Conservation (phyloP, 1,284 basidiomycete genomes). For the Mycena citricolor region DNA sequence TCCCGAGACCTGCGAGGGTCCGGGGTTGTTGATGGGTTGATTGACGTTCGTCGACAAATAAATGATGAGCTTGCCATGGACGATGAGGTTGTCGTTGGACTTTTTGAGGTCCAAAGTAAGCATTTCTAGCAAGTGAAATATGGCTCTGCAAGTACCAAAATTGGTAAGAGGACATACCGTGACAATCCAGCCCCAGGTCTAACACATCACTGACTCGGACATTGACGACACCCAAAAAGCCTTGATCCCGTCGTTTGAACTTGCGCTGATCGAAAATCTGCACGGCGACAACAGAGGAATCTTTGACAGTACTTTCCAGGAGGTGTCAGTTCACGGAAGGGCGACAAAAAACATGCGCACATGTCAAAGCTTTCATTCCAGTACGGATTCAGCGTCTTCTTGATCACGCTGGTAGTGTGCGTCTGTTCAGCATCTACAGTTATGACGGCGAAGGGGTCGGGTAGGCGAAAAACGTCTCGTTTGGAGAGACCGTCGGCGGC, state of each 20-base stretch:
- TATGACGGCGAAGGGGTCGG: constrained; percentile 93
- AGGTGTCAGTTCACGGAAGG: constrained; percentile 15
- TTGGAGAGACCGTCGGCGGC: constrained; percentile 88
- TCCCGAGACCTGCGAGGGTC: constrained; percentile 61
- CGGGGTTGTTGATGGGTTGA: constrained; percentile 75
- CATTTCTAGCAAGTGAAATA: constrained; percentile 61
- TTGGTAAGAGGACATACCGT: constrained; percentile 57
- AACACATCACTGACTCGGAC: constrained; percentile 87
- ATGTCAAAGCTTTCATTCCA: constrained; percentile 95
- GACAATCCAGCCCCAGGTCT: constrained; percentile 85
- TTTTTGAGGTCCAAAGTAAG: constrained; percentile 87
- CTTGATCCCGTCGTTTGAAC: constrained; percentile 94
- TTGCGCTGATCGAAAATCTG: constrained; percentile 98
- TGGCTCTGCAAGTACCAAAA: constrained; percentile 1
- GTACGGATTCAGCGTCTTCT: constrained; percentile 88
- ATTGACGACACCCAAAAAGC: constrained; percentile 93
- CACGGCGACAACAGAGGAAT: constrained; percentile 88
- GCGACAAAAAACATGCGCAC: constrained; percentile 38
- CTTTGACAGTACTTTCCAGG: constrained; percentile 76
- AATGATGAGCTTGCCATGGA: constrained; percentile 89
- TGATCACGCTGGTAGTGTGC: constrained; percentile 88
- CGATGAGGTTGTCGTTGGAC: constrained; percentile 85
- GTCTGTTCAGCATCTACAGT: constrained; percentile 95
- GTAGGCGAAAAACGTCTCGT: constrained; percentile 88
- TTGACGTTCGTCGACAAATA: constrained; percentile 84